phyloP scores from a whole-genome alignment of 2,329 filamentous ascomycete genomes.

The Shiraia bambusicola region DNA sequence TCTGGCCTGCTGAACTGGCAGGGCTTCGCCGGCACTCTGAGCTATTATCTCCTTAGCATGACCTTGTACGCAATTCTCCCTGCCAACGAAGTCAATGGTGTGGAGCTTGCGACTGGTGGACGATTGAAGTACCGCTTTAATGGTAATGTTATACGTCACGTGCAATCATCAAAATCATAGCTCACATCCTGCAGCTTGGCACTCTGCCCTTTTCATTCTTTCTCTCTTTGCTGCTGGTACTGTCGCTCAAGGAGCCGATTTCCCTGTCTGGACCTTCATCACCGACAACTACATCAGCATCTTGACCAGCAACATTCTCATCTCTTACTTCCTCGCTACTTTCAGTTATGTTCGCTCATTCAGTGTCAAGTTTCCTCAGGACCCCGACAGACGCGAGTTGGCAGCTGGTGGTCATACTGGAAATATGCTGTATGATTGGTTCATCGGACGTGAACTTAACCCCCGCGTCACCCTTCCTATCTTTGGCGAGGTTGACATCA shows the following conservation, averaged over 20 bases:
- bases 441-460: conserved; percentile 93
- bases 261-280: conserved; percentile 89
- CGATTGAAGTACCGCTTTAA: conserved; percentile 78
- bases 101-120: conserved; percentile 68
- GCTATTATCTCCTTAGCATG: conserved; percentile 76
- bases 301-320: conserved; percentile 77
- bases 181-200: conserved; percentile 60
- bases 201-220: conserved; percentile 72
- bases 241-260: conserved; percentile 73
- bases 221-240: conserved; percentile 74
- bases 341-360: conserved; percentile 85
- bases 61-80: conserved; percentile 76
- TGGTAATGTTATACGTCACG: conserved; percentile 38
- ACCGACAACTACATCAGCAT: conserved; percentile 88
- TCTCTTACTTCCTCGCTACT: conserved; percentile 70
- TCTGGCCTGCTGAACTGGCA: conserved; percentile 69
- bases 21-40: conserved; percentile 68
- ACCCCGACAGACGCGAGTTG: conserved; percentile 72
- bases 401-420: conserved; percentile 79
- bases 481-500: conserved; percentile 85
- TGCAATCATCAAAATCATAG: conserved; percentile 8
- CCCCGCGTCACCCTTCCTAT: conserved; percentile 77
- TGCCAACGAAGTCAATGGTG: conserved; percentile 69
- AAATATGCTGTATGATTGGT: conserved; percentile 92
- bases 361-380: conserved; percentile 69